phyloP scores from a whole-genome alignment of 1,284 basidiomycete genomes.

The Neonothopanus nambi region DNA sequence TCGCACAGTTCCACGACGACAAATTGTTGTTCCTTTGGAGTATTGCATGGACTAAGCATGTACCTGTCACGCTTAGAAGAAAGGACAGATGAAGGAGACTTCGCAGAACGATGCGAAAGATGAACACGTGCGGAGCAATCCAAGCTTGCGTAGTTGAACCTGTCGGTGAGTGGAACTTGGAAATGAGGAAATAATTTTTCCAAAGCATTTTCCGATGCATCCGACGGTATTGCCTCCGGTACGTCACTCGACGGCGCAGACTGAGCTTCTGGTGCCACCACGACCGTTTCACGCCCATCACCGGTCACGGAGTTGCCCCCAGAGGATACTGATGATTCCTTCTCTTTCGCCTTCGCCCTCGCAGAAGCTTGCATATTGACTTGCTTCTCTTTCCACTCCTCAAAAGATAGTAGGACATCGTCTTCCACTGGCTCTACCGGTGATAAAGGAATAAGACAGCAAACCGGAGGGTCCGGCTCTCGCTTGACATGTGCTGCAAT shows the following conservation, averaged over 20 bases:
- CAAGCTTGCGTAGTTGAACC: slow-evolving; percentile 92
- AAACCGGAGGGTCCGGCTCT: slow-evolving; percentile 57
- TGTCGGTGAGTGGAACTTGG: slow-evolving; percentile 66
- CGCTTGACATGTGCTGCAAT: slow-evolving; percentile 48
- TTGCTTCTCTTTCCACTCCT: slow-evolving; percentile 86
- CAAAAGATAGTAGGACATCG: slow-evolving; percentile 76
- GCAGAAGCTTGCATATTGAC: slow-evolving; percentile 28
- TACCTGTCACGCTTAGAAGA: slow-evolving; percentile 92
- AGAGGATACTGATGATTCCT: slow-evolving; percentile 25
- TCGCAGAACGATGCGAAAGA: slow-evolving; percentile 78
- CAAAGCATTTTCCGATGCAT: slow-evolving; percentile 16
- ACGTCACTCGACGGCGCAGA: background rate
- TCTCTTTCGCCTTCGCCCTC: slow-evolving; percentile 26
- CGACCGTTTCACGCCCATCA: background rate
- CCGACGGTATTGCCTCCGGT: background rate
- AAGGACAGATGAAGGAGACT: slow-evolving; percentile 83
- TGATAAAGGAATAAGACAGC: slow-evolving; percentile 60
- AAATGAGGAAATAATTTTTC: slow-evolving; percentile 52
- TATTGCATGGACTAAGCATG: slow-evolving; percentile 93
- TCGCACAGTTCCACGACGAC: slow-evolving; percentile 97
- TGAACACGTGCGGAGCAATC: slow-evolving; percentile 96
- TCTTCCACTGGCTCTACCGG: slow-evolving; percentile 56
- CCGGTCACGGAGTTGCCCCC: slow-evolving; percentile 6
- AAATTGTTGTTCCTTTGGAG: slow-evolving; percentile 63
- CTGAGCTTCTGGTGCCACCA: background rate